Evolutionary conservation across 371 early-diverging fungal genomes (phyloP).

Genomic region (Syncephalastrum monosporum): DNA sequence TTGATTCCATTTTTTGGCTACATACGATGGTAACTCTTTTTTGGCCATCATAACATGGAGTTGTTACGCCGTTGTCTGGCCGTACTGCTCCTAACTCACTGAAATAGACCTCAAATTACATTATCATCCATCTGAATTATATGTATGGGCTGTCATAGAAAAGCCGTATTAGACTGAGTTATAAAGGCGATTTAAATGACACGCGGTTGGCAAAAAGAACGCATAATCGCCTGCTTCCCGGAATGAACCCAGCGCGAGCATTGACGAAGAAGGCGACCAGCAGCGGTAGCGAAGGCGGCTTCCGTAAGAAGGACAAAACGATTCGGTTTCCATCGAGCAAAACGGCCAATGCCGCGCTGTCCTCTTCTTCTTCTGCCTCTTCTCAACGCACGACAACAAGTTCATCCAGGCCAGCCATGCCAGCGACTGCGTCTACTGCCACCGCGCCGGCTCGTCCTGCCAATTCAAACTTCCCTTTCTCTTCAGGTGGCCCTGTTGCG

Average conservation of each 20-base stretch:
- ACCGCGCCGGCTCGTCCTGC: neutral
- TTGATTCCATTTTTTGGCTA: no score
- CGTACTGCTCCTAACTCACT: no score
- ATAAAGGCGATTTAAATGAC: no score
- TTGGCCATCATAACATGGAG: no score
- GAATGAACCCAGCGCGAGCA: slow-evolving; percentile 14
- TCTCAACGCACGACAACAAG: neutral
- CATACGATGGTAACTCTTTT: no score
- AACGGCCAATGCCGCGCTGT: neutral
- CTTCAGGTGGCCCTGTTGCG: slow-evolving; percentile 25
- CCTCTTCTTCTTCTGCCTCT: neutral
- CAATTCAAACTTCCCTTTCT: slow-evolving; percentile 18
- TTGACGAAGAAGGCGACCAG: slow-evolving; percentile 9
- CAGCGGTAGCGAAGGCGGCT: slow-evolving; percentile 7
- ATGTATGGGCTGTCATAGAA: no score
- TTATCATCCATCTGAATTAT: no score
- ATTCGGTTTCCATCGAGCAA: neutral
- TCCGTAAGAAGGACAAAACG: slow-evolving; percentile 15
- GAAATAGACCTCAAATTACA: no score
- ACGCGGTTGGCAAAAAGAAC: no score
- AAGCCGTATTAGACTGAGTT: no score
- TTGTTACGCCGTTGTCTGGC: no score
- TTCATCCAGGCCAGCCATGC: neutral
- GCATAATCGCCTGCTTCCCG: no score
- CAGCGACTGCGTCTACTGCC: neutral